Conservation (phyloP, 345 rosid species). For the Brassica juncea region DNA sequence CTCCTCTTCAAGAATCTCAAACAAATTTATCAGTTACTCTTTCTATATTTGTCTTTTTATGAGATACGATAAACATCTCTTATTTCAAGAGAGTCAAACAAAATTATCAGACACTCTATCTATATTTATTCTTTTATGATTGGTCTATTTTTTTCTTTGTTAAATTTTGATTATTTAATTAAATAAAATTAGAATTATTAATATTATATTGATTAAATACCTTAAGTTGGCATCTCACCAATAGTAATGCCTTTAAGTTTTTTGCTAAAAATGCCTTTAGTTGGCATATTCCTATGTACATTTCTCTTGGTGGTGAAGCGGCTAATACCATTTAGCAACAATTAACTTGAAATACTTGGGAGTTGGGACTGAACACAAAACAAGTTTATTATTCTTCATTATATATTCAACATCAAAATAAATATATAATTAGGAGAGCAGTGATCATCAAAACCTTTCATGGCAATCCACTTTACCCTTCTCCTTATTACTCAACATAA, state of each 20-base stretch:
- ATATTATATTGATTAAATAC: background rate
- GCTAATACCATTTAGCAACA: background rate
- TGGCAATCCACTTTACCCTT: conserved; percentile 39
- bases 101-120: background rate
- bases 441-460: conserved; percentile 18
- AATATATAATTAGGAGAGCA: conserved; percentile 22
- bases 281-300: background rate
- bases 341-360: background rate
- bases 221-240: background rate
- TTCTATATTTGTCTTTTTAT: background rate
- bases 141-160: background rate
- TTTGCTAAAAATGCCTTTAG: background rate
- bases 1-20: background rate
- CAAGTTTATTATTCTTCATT: conserved; percentile 8
- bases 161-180: background rate
- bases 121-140: too few species aligned
- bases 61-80: background rate
- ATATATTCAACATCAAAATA: background rate
- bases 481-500: conserved; percentile 32
- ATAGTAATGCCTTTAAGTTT: background rate
- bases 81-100: background rate
- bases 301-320: background rate
- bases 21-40: background rate
- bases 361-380: background rate
- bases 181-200: too few species aligned